These are phyloP conservation scores for Hyaloperonospora brassicae DNA, from an alignment of 352 stramenopile genomes.

Conservation along the genomic window DNA sequence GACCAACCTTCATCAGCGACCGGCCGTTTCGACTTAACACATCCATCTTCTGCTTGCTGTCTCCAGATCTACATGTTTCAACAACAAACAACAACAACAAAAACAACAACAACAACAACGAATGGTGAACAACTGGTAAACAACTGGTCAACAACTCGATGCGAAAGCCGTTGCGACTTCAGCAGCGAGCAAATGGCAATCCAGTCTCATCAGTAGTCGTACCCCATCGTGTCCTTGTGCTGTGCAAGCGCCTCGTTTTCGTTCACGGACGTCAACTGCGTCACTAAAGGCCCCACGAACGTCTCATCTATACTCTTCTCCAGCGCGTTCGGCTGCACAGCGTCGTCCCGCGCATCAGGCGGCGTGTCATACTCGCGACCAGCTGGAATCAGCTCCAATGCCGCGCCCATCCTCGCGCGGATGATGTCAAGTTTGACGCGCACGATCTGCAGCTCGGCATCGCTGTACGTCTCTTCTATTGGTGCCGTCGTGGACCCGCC, in stretches of 20 bases:
- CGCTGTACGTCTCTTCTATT: constrained; percentile 4
- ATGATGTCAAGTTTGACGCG: constrained; percentile 39
- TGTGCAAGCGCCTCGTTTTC: not conserved
- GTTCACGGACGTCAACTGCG: constrained; percentile 2
- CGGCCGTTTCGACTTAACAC: not conserved
- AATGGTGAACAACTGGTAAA: no score
- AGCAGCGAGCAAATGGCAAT: not conserved
- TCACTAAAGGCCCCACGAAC: constrained; percentile 26
- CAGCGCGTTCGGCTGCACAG: constrained; percentile 35
- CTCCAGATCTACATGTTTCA: no score
- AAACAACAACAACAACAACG: no score
- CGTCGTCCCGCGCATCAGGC: constrained; percentile 28
- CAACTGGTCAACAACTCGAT: no score
- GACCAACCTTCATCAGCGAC: constrained; percentile 6
- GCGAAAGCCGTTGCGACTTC: no score
- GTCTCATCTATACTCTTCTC: constrained; percentile 54
- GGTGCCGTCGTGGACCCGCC: not conserved
- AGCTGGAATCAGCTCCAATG: constrained; percentile 30
- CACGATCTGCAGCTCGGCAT: constrained; percentile 29
- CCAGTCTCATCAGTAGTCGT: not conserved
- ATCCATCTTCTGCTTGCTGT: no score
- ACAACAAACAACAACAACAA: no score
- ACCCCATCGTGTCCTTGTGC: constrained; percentile 11
- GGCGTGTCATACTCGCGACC: constrained; percentile 49
- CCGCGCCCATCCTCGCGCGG: constrained; percentile 23